A percentile compares a stretch with the other conserved stretches of the same genome.
phyloP scores from a whole-genome alignment of 306 rosid genomes.

The Rosa persica region DNA sequence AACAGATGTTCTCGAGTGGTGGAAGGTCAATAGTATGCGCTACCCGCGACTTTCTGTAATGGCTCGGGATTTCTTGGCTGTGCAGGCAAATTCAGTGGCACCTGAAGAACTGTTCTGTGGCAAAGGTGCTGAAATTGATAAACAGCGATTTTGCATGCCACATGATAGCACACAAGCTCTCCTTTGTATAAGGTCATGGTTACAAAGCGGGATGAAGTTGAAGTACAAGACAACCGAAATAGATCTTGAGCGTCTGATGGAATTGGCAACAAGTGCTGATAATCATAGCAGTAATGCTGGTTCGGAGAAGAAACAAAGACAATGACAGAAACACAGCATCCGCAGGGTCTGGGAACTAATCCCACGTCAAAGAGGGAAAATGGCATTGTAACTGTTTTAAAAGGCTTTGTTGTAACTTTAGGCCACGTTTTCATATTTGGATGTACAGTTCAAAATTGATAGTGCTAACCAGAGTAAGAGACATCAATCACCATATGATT shows the following conservation, averaged over 20 bases:
- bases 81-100: slow-evolving; percentile 82
- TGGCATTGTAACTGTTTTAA: slow-evolving; percentile 19
- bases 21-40: slow-evolving; percentile 84
- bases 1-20: slow-evolving; percentile 94
- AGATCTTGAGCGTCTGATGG: slow-evolving; percentile 55
- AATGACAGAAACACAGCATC: not conserved
- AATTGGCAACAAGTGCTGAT: slow-evolving; percentile 41
- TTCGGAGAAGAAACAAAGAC: slow-evolving; percentile 42
- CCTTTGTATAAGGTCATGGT: slow-evolving; percentile 88
- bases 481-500: not conserved
- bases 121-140: slow-evolving; percentile 74
- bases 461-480: slow-evolving; percentile 20
- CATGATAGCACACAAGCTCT: slow-evolving; percentile 68
- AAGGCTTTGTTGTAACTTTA: slow-evolving; percentile 30
- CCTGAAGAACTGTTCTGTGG: slow-evolving; percentile 86
- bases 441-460: slow-evolving; percentile 41
- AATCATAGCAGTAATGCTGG: slow-evolving; percentile 20
- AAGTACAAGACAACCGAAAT: slow-evolving; percentile 53
- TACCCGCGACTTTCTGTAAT: slow-evolving; percentile 86
- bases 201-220: slow-evolving; percentile 72
- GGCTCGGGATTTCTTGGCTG: slow-evolving; percentile 93
- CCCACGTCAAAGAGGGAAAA: slow-evolving; percentile 24
- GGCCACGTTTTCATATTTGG: slow-evolving; percentile 20
- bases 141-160: slow-evolving; percentile 76
- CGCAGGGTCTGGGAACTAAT: not conserved